phyloP scores from a whole-genome alignment of 192 early-diverging fungal genomes.

The Dimargaris cristalligena region DNA sequence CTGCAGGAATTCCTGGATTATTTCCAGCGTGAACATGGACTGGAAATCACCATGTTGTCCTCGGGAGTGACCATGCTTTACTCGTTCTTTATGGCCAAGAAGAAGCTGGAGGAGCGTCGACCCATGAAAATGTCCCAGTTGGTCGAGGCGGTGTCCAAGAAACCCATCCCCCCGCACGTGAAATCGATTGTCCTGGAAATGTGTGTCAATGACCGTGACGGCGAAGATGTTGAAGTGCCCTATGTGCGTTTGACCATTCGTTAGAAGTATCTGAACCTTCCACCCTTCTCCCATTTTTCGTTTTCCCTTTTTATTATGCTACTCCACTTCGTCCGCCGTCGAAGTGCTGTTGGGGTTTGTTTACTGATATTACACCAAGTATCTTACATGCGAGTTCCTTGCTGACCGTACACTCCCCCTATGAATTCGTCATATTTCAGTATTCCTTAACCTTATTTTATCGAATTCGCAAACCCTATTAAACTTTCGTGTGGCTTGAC shows the following conservation, averaged over 20 bases:
- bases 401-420: no score
- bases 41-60: constrained; percentile 88
- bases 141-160: constrained; percentile 65
- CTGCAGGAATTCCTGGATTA: constrained; percentile 76
- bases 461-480: no score
- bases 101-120: constrained; percentile 70
- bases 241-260: constrained; percentile 24
- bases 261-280: constrained; percentile 12
- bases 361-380: no score
- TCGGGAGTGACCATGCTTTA: constrained; percentile 87
- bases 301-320: constrained; percentile 1
- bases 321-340: background rate
- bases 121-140: constrained; percentile 66
- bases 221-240: constrained; percentile 73
- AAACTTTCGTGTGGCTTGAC: no score
- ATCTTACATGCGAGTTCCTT: no score
- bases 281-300: background rate
- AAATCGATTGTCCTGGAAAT: constrained; percentile 73
- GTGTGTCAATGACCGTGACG: constrained; percentile 72
- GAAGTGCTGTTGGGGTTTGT: no score
- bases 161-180: constrained; percentile 72
- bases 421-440: no score
- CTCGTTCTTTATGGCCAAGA: constrained; percentile 68
- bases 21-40: constrained; percentile 61
- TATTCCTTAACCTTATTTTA: no score